Conservation (phyloP, 306 rosid genomes). For the Cucumis melo region DNA sequence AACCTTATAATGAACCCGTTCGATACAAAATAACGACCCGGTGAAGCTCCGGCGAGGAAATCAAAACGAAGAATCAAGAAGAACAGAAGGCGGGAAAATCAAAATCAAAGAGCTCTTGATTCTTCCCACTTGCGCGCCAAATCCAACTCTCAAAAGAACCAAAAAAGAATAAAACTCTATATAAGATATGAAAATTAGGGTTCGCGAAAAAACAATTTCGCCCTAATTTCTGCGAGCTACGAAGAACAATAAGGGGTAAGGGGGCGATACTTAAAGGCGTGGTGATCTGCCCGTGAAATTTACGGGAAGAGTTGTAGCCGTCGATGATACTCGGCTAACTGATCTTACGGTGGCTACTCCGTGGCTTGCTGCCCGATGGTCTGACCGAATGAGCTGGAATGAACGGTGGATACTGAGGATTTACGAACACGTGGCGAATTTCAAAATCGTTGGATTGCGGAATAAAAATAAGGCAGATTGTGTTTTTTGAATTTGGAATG, state of each 20-base stretch:
- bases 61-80: slow-evolving; percentile 25
- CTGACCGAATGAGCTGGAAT: slow-evolving; percentile 43
- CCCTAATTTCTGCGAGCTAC: slow-evolving; percentile 67
- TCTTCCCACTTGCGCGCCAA: slow-evolving; percentile 23
- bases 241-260: slow-evolving; percentile 25
- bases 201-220: slow-evolving; percentile 23
- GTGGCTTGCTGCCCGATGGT: slow-evolving; percentile 15
- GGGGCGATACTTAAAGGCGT: slow-evolving; percentile 67
- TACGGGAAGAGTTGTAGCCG: slow-evolving; percentile 26
- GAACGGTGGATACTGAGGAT: slow-evolving; percentile 21
- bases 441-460: background rate
- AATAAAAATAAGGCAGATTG: background rate
- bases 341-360: slow-evolving; percentile 13
- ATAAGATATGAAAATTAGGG: slow-evolving; percentile 9
- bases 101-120: background rate
- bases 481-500: slow-evolving; percentile 24
- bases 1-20: slow-evolving; percentile 8
- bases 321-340: background rate
- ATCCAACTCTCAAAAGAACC: background rate
- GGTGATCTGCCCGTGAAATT: slow-evolving; percentile 62
- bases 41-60: slow-evolving; percentile 28
- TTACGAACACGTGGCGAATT: slow-evolving; percentile 14
- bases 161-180: background rate
- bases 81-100: background rate
- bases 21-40: slow-evolving; percentile 17